phyloP scores from a whole-genome alignment of 2,329 filamentous ascomycete species.

The Claviceps pazoutovae region DNA sequence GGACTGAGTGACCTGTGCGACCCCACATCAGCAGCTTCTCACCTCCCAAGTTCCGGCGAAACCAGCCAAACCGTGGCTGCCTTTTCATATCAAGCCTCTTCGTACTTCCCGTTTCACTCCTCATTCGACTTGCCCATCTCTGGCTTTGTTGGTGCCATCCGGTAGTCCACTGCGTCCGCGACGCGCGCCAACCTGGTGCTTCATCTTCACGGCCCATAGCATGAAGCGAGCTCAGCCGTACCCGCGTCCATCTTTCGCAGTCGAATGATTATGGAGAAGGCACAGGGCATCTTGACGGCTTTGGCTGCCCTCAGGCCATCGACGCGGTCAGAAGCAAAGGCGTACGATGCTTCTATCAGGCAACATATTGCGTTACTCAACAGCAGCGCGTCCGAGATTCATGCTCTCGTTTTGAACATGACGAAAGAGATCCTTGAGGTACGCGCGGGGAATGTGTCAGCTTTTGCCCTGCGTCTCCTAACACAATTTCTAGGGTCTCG shows the following conservation, averaged over 20 bases:
- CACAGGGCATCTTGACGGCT: conserved; percentile 1
- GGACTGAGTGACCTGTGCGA: not conserved
- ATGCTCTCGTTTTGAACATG: conserved; percentile 17
- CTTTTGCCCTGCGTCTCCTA: not conserved
- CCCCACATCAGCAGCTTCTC: not conserved
- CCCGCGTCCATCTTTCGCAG: not conserved
- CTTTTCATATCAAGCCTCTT: not conserved
- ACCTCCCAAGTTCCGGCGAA: not conserved
- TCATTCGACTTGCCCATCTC: not conserved
- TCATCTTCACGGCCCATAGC: not conserved
- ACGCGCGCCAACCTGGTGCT: no score
- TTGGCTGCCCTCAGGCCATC: not conserved
- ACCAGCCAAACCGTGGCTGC: not conserved
- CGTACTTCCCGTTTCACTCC: not conserved
- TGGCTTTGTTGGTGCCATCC: no score
- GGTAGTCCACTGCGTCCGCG: no score
- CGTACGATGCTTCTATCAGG: conserved; percentile 3
- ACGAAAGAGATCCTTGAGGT: conserved; percentile 29
- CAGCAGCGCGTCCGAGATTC: not conserved
- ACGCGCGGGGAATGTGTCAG: not conserved
- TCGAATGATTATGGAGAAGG: conserved; percentile 1
- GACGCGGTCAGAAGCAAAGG: not conserved
- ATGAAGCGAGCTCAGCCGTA: not conserved
- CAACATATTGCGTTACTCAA: conserved; percentile 3
- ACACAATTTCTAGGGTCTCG: conserved; percentile 25